Percentiles rank a stretch among this genome's conserved stretches.
Evolutionary conservation across 306 rosid species (phyloP).

Genomic region (Fagus sylvatica): DNA sequence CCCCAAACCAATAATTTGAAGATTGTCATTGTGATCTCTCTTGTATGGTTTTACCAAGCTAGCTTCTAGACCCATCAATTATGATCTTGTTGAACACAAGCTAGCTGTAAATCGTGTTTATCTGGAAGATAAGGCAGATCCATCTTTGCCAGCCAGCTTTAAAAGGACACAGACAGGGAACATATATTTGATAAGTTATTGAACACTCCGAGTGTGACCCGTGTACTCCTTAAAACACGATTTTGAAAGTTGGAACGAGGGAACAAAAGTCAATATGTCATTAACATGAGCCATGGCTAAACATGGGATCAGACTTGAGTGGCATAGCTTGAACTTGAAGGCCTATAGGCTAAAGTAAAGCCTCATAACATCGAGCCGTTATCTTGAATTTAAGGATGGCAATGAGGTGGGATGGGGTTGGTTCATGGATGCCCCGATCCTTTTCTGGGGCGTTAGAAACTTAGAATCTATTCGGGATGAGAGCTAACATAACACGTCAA

Average conservation of each 20-base stretch:
- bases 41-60: not conserved
- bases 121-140: not conserved
- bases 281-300: too few species aligned
- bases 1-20: slow-evolving; percentile 13
- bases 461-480: too few species aligned
- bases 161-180: not conserved
- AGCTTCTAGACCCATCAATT: not conserved
- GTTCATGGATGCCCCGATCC: too few species aligned
- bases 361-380: too few species aligned
- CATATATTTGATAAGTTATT: not conserved
- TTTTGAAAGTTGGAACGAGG: not conserved
- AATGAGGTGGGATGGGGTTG: too few species aligned
- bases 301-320: too few species aligned
- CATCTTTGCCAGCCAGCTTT: not conserved
- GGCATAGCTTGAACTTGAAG: too few species aligned
- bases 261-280: too few species aligned
- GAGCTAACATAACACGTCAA: too few species aligned
- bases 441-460: too few species aligned
- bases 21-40: not conserved
- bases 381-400: too few species aligned
- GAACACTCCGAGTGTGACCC: not conserved
- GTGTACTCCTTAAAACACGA: not conserved
- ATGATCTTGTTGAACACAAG: not conserved
- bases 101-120: not conserved
- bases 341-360: too few species aligned